Percentiles rank a stretch among this genome's conserved stretches.
Evolutionary conservation across 2,329 filamentous ascomycete genomes (phyloP).

Genomic region (Ophiostoma tasmaniense): DNA sequence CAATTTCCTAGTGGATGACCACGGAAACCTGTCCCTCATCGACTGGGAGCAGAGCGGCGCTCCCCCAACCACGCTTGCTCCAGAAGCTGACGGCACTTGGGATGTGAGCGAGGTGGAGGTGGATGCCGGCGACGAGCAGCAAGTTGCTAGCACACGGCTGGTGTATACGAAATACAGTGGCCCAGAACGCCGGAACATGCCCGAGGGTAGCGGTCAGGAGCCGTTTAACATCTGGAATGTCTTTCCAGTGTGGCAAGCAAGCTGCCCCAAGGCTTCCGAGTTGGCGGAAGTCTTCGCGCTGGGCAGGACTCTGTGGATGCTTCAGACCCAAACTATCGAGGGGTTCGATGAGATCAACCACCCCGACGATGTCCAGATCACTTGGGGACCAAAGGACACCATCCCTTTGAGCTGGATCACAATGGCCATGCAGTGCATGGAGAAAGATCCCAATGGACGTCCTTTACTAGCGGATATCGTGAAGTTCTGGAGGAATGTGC

Average conservation of each 20-base stretch:
- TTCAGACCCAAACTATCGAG: slow-evolving; percentile 16
- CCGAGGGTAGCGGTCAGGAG: slow-evolving; percentile 9
- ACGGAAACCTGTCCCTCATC: slow-evolving; percentile 12
- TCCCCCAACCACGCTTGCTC: slow-evolving; percentile 12
- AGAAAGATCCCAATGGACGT: slow-evolving; percentile 14
- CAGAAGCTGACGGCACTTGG: slow-evolving; percentile 22
- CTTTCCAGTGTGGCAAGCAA: slow-evolving; percentile 19
- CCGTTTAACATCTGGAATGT: slow-evolving; percentile 20
- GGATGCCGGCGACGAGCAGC: neutral
- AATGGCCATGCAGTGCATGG: slow-evolving; percentile 15
- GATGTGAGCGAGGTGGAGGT: slow-evolving; percentile 17
- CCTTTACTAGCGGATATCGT: slow-evolving; percentile 12
- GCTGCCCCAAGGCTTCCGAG: slow-evolving; percentile 19
- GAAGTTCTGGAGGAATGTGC: slow-evolving; percentile 17
- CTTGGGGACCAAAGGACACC: slow-evolving; percentile 9
- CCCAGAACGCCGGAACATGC: slow-evolving; percentile 17
- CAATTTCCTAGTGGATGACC: slow-evolving; percentile 20
- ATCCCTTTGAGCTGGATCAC: slow-evolving; percentile 11
- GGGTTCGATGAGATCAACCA: slow-evolving; percentile 15
- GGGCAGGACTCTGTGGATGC: slow-evolving; percentile 22
- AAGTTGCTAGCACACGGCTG: neutral
- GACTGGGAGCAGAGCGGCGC: slow-evolving; percentile 19
- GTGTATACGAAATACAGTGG: slow-evolving; percentile 20
- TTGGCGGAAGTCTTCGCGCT: slow-evolving; percentile 23
- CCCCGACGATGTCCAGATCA: slow-evolving; percentile 14